A percentile compares a stretch with the other conserved stretches of the same genome.
These are phyloP conservation scores for Casuarina equisetifolia DNA, from an alignment of 306 rosid species.

Conservation along the genomic window DNA sequence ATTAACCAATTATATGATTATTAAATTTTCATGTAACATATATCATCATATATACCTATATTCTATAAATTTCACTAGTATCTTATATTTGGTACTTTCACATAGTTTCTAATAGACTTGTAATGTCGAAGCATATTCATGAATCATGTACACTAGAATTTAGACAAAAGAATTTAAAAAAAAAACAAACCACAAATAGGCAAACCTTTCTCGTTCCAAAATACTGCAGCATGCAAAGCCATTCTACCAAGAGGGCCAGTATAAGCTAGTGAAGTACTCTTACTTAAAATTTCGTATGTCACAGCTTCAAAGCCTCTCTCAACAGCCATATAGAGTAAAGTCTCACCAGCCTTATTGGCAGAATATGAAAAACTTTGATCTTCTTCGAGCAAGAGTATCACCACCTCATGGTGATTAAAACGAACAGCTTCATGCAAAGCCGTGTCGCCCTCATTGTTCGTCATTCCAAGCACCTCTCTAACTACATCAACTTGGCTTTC, in stretches of 20 bases:
- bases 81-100: too few species aligned
- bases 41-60: too few species aligned
- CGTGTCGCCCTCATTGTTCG: neutral
- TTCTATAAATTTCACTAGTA: too few species aligned
- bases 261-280: neutral
- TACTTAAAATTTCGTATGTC: neutral
- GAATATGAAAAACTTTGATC: neutral
- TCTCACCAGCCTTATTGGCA: neutral
- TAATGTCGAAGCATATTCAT: too few species aligned
- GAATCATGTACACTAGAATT: too few species aligned
- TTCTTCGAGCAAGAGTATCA: neutral
- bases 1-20: too few species aligned
- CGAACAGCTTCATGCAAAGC: conserved; percentile 22
- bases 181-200: neutral
- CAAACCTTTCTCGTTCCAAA: neutral
- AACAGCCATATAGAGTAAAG: conserved; percentile 12
- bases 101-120: too few species aligned
- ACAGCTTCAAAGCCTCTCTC: neutral
- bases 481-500: too few species aligned
- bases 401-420: neutral
- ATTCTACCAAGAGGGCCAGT: neutral
- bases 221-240: conserved; percentile 9
- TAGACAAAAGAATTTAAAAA: neutral
- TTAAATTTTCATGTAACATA: too few species aligned
- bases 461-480: neutral